A percentile compares a stretch with the other conserved stretches of the same genome.
phyloP scores from a whole-genome alignment of 176 grass and related monocot genomes.

The Ensete ventricosum region DNA sequence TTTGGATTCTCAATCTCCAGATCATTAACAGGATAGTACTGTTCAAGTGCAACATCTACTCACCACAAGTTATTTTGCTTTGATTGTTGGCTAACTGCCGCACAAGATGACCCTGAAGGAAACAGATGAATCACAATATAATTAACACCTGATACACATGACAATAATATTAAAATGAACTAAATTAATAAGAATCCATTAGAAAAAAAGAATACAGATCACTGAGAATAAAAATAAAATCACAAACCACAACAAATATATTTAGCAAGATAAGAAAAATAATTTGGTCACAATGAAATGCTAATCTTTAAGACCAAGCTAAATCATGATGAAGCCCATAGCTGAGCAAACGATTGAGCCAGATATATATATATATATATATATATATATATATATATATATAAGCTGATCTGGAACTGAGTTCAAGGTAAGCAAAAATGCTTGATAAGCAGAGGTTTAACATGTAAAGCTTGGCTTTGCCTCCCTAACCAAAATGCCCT shows the following conservation, averaged over 20 bases:
- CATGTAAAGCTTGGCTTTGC: too few relatives aligned
- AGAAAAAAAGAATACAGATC: background rate
- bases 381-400: too few relatives aligned
- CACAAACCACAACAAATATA: background rate
- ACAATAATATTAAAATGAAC: background rate
- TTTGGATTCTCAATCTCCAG: slow-evolving; percentile 1
- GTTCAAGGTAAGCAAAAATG: background rate
- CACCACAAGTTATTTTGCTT: slow-evolving; percentile 75
- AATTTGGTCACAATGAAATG: background rate
- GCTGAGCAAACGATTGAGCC: too few relatives aligned
- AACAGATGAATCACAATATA: slow-evolving; percentile 13
- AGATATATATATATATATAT: too few relatives aligned
- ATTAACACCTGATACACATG: slow-evolving; percentile 8
- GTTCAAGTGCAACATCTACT: slow-evolving; percentile 24
- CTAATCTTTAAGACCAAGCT: too few relatives aligned
- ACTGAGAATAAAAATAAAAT: background rate
- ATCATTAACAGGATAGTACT: slow-evolving; percentile 12
- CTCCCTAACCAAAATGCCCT: too few relatives aligned
- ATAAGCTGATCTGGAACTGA: background rate
- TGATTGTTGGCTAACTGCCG: slow-evolving; percentile 59
- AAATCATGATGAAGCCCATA: too few relatives aligned
- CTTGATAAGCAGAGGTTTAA: too few relatives aligned
- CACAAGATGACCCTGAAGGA: slow-evolving; percentile 75
- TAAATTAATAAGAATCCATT: background rate
- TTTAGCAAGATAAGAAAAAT: background rate